Evolutionary conservation across 1,284 basidiomycete genomes (phyloP).

Genomic region (Naganishia cerealis): DNA sequence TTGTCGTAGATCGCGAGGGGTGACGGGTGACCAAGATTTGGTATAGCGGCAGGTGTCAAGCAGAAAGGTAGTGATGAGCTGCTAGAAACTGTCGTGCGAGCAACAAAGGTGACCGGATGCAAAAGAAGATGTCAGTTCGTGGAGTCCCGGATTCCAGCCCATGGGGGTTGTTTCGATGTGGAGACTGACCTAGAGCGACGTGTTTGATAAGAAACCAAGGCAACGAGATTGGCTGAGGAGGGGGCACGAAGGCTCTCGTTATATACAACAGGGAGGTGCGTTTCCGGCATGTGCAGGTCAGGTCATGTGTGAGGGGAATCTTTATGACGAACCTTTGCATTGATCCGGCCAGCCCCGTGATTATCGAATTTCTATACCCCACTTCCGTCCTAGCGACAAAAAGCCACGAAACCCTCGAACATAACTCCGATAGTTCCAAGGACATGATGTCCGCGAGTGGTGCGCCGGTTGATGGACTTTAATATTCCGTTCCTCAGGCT

Average conservation of each 20-base stretch:
- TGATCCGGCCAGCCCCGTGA: conserved; percentile 10
- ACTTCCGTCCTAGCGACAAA: conserved; percentile 9
- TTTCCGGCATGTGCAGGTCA: neutral
- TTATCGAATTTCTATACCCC: conserved; percentile 18
- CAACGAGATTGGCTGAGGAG: neutral
- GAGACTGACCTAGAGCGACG: conserved; percentile 11
- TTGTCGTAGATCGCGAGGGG: neutral
- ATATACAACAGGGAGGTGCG: conserved; percentile 9
- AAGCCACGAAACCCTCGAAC: neutral
- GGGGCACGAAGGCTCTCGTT: neutral
- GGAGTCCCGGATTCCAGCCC: neutral
- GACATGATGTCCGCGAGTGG: neutral
- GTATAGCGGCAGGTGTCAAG: conserved; percentile 2
- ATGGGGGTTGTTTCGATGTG: neutral
- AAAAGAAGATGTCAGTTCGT: conserved; percentile 11
- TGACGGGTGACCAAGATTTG: neutral
- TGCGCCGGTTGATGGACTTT: neutral
- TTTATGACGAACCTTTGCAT: neutral
- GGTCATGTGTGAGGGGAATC: conserved; percentile 5
- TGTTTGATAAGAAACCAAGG: conserved; percentile 9
- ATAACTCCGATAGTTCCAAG: conserved; percentile 8
- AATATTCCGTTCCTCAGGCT: neutral
- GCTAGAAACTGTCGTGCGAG: conserved; percentile 1
- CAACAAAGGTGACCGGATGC: conserved; percentile 10
- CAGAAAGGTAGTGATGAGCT: conserved; percentile 1